Evolutionary conservation across 768 basidiomycete genomes (phyloP).

Genomic region (Termitomyces eurrhizus): DNA sequence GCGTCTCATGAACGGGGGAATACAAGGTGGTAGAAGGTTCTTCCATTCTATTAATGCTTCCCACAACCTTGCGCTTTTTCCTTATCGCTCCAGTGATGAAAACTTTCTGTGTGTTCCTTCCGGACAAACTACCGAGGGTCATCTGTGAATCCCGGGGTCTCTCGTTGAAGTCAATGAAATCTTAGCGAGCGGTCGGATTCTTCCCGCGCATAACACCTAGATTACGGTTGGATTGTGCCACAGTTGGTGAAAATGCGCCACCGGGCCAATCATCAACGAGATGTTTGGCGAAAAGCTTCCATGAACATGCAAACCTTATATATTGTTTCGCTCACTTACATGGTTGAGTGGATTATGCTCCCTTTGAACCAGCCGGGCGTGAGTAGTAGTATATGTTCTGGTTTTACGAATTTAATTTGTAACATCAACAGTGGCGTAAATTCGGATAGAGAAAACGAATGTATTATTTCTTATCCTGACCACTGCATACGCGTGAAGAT

Average conservation of each 20-base stretch:
- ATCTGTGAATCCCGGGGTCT: constrained; percentile 1
- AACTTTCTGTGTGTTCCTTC: background rate
- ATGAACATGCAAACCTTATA: background rate
- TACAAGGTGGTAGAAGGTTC: background rate
- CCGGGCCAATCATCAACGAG: constrained; percentile 5
- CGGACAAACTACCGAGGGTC: background rate
- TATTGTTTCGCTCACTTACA: background rate
- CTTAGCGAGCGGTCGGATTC: background rate
- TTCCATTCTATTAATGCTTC: background rate
- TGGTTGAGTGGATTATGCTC: background rate
- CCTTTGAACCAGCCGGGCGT: background rate
- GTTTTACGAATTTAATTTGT: background rate
- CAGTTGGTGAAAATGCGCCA: background rate
- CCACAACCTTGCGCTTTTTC: background rate
- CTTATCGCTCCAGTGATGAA: background rate
- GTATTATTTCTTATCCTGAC: background rate
- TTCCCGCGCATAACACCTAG: constrained; percentile 1
- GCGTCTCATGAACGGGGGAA: background rate
- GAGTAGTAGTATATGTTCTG: background rate
- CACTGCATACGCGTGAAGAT: background rate
- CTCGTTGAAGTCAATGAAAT: background rate
- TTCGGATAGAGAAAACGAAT: background rate
- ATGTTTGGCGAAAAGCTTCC: constrained; percentile 1
- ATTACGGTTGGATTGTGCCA: background rate
- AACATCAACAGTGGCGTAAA: constrained; percentile 1